These are phyloP conservation scores for Cercis canadensis DNA, from an alignment of 306 rosid genomes.

Conservation along the genomic window DNA sequence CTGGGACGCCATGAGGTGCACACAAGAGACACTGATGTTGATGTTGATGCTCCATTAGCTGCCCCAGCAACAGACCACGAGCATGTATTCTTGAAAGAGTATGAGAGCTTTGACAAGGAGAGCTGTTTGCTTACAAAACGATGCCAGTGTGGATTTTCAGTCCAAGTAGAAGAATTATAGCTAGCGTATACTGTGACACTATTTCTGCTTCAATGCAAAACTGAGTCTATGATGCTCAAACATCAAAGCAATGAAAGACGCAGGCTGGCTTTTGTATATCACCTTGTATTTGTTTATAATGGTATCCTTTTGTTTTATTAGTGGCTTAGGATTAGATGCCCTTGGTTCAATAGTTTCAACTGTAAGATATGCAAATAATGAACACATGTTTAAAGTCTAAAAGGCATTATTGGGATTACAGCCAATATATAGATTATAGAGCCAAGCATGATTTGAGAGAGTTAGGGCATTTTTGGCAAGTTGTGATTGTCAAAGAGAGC, in stretches of 20 bases:
- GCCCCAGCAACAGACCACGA: slow-evolving; percentile 51
- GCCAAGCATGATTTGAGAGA: too few species aligned
- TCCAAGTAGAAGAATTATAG: slow-evolving; percentile 86
- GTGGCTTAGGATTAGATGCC: too few species aligned
- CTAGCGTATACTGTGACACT: slow-evolving; percentile 34
- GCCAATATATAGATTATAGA: too few species aligned
- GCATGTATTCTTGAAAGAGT: slow-evolving; percentile 81
- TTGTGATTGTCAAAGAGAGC: too few species aligned
- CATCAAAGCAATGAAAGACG: slow-evolving; percentile 7
- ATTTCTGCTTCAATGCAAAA: slow-evolving; percentile 7
- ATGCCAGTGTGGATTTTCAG: slow-evolving; percentile 82
- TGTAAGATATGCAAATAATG: too few species aligned
- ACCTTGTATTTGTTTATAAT: background rate
- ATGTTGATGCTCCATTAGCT: slow-evolving; percentile 33
- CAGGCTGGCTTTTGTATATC: background rate
- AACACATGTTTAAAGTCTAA: too few species aligned
- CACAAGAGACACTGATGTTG: slow-evolving; percentile 30
- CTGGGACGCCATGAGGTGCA: slow-evolving; percentile 31
- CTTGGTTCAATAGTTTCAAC: too few species aligned
- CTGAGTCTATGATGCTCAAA: slow-evolving; percentile 14
- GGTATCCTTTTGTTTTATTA: too few species aligned
- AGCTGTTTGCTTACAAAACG: slow-evolving; percentile 67
- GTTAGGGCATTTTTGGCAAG: too few species aligned
- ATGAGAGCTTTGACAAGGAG: slow-evolving; percentile 62
- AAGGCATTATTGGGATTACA: too few species aligned